Base-by-base conservation (phyloP, 2,329 filamentous ascomycete species). In the Talaromyces verruculosus region DNA sequence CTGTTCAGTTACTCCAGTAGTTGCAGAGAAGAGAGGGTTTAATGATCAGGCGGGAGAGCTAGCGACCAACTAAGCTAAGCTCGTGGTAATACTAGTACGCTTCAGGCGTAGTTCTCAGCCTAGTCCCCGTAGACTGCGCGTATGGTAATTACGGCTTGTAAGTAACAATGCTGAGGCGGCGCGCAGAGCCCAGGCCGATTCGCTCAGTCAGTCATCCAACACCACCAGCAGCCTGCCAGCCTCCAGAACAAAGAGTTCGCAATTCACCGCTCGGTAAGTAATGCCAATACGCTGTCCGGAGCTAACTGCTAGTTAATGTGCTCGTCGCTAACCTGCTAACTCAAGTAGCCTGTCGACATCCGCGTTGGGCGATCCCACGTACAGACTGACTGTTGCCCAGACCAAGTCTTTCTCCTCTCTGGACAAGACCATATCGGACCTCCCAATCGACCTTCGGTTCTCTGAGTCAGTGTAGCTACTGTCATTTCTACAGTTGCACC, bases 391-490 rank as follows among this genome's bases (percentile, higher is more conserved):
- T 35, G 55, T 43, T 57, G 58, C 35, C 57, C 61, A 61, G 59
- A 37, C 60, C 30, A 6, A 53, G 28, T 25, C 30, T 45, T 39
- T 62, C 64, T 67, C 65, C 66, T 67, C 68, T 68, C 64, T 25
- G 45, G 30, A 51, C 64, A 28, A 19, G 3, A 15, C n/a, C 37
- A 28, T 37, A 22, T 51, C 41, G 45, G 37, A 63, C 43, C 25
- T 35, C 25, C 37, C 19, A 17, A 37, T 55, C 47, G 37, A 33
- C 58, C 33, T 25, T 47, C 47, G 37, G 11, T 45, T 43, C 43
- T 51, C 41, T 55, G 49, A 70, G 70, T 69, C 69, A 70, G 64
- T 70, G 68, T 71, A 70, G 71, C 68, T 69, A 70, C 51, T 65
- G 41, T 58, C 49, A 51, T 64, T 49, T 51, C 37, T 60, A 49